These are phyloP conservation scores for Ophiocordyceps camponoti-floridani DNA, from an alignment of 2,329 filamentous ascomycete genomes.

Conservation along the genomic window DNA sequence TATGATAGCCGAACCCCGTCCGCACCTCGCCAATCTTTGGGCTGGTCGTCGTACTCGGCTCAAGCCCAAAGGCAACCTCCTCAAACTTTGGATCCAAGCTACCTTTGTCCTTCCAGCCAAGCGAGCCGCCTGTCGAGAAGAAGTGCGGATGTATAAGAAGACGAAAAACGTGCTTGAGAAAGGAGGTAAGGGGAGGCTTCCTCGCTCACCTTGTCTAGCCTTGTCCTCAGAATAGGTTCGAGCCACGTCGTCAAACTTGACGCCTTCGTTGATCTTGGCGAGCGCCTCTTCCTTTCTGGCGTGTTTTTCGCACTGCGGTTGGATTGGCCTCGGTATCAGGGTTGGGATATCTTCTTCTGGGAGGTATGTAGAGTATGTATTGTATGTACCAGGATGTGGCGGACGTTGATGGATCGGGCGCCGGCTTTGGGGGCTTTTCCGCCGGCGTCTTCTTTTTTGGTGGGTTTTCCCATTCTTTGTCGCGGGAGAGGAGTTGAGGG, in stretches of 20 bases:
- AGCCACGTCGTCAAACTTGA: slow-evolving; percentile 61
- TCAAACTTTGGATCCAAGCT: slow-evolving; percentile 52
- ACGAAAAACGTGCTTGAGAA: too few species aligned
- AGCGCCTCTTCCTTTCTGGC: slow-evolving; percentile 62
- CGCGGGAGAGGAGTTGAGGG: background rate
- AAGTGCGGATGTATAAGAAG: background rate
- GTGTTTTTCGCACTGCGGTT: slow-evolving; percentile 49
- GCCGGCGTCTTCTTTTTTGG: slow-evolving; percentile 17
- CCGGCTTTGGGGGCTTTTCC: slow-evolving; percentile 16
- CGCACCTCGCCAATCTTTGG: slow-evolving; percentile 55
- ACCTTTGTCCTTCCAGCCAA: slow-evolving; percentile 59
- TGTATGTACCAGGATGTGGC: slow-evolving; percentile 45
- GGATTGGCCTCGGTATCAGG: background rate
- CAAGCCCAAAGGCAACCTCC: slow-evolving; percentile 51
- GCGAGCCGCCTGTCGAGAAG: slow-evolving; percentile 35
- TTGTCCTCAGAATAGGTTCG: slow-evolving; percentile 61
- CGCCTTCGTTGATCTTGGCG: slow-evolving; percentile 45
- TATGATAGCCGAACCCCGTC: slow-evolving; percentile 61
- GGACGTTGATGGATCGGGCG: slow-evolving; percentile 52
- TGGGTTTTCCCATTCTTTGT: slow-evolving; percentile 17
- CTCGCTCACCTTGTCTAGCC: slow-evolving; percentile 38
- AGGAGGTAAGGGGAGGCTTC: background rate
- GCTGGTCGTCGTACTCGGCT: slow-evolving; percentile 43
- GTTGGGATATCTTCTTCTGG: background rate
- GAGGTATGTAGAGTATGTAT: background rate